Conservation (phyloP, 2,329 filamentous ascomycete genomes). For the Berkeleyomyces rouxiae region DNA sequence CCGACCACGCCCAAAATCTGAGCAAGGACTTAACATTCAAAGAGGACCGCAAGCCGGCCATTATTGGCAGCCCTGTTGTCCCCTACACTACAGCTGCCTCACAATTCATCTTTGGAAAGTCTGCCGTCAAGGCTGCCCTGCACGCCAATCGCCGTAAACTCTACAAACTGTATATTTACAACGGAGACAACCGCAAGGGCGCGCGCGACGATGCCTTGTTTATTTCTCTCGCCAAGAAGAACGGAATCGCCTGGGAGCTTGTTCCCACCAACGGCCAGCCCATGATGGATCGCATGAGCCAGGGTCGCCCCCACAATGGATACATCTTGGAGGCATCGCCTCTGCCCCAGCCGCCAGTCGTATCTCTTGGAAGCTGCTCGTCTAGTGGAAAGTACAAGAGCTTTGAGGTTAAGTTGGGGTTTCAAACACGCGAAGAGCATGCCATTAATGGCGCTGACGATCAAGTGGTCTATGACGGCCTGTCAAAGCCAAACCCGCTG, state of each 20-base stretch:
- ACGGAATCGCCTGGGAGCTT: constrained; percentile 37
- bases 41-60: background rate
- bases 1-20: background rate
- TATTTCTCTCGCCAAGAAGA: constrained; percentile 29
- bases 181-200: constrained; percentile 36
- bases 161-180: constrained; percentile 71
- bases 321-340: constrained; percentile 75
- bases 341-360: constrained; percentile 54
- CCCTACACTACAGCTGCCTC: constrained; percentile 67
- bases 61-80: constrained; percentile 10
- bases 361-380: constrained; percentile 34
- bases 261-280: constrained; percentile 45
- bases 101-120: constrained; percentile 77
- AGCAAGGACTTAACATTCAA: background rate
- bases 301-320: constrained; percentile 75
- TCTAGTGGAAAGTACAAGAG: constrained; percentile 28
- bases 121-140: constrained; percentile 65
- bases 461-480: constrained; percentile 5
- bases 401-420: constrained; percentile 43
- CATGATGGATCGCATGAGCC: constrained; percentile 69
- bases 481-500: constrained; percentile 39
- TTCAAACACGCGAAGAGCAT: constrained; percentile 59
- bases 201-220: constrained; percentile 29
- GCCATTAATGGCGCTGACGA: constrained; percentile 45
- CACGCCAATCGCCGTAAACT: constrained; percentile 49